phyloP scores from a whole-genome alignment of 2,329 filamentous ascomycete species.

The Penicillium sp. region DNA sequence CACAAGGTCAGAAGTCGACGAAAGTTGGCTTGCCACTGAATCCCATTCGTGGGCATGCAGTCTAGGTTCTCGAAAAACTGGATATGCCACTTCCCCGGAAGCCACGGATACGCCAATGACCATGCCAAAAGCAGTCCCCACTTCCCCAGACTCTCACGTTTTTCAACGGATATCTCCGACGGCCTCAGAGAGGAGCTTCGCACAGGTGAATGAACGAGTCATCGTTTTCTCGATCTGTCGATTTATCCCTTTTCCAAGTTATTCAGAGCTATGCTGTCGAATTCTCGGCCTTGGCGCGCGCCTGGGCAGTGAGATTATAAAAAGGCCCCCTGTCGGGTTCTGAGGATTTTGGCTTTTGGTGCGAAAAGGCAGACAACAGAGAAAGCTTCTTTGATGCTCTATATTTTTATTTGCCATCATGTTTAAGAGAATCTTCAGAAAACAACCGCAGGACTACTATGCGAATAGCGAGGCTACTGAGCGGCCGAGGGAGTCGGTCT shows the following conservation, averaged over 20 bases:
- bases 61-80: conserved; percentile 9
- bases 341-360: not conserved
- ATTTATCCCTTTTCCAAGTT: conserved; percentile 1
- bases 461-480: not conserved
- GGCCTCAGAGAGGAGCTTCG: not conserved
- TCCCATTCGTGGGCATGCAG: conserved; percentile 1
- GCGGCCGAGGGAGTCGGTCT: conserved; percentile 16
- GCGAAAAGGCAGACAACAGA: not conserved
- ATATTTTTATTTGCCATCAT: conserved; percentile 1
- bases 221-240: conserved; percentile 12
- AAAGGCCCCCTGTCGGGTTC: not conserved
- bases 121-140: conserved; percentile 4
- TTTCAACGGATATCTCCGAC: conserved; percentile 1
- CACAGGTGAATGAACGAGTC: conserved; percentile 19
- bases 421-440: conserved; percentile 19
- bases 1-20: conserved; percentile 4
- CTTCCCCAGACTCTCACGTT: conserved; percentile 19
- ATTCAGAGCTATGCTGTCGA: conserved; percentile 1
- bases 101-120: not conserved
- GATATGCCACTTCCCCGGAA: conserved; percentile 1
- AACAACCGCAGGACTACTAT: conserved; percentile 15
- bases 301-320: not conserved
- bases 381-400: not conserved
- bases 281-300: not conserved
- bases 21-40: conserved; percentile 10